Conservation (phyloP, 1,284 basidiomycete species). For the Gastroboletus turbinatus region DNA sequence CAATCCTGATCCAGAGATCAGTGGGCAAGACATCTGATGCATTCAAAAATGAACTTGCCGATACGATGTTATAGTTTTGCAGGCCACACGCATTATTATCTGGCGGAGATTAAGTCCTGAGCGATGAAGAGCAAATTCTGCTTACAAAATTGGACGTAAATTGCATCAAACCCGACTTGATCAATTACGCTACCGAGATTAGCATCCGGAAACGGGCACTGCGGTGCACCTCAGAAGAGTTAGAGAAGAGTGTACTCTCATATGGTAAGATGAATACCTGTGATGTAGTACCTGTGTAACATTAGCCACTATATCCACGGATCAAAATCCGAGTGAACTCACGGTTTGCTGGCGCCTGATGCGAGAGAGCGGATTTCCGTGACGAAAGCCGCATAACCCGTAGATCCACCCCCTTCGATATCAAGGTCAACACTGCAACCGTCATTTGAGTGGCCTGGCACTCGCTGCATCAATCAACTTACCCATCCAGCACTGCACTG, state of each 20-base stretch:
- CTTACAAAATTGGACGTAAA: slow-evolving; percentile 63
- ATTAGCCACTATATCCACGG: not conserved
- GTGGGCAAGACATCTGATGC: not conserved
- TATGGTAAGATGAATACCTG: slow-evolving; percentile 31
- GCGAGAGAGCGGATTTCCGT: slow-evolving; percentile 49
- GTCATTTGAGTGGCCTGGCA: not conserved
- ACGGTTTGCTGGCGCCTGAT: slow-evolving; percentile 51
- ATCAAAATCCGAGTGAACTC: slow-evolving; percentile 12
- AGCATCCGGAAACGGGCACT: slow-evolving; percentile 66
- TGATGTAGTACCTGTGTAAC: slow-evolving; percentile 53
- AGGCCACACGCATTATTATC: slow-evolving; percentile 62
- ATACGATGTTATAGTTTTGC: slow-evolving; percentile 42
- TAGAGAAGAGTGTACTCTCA: not conserved
- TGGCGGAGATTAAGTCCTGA: slow-evolving; percentile 2
- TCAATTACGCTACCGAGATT: slow-evolving; percentile 53
- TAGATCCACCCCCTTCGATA: slow-evolving; percentile 58
- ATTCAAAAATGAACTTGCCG: slow-evolving; percentile 32
- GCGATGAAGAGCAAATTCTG: not conserved
- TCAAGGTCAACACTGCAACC: slow-evolving; percentile 57
- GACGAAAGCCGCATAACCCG: slow-evolving; percentile 56
- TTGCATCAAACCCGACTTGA: slow-evolving; percentile 56
- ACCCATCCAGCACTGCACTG: slow-evolving; percentile 64
- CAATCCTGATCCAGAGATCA: slow-evolving; percentile 39
- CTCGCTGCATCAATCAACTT: slow-evolving; percentile 10
- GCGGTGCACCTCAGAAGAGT: slow-evolving; percentile 43